These are phyloP conservation scores for Cryptococcus wingfieldii DNA, from an alignment of 1,284 basidiomycete species.

Conservation along the genomic window DNA sequence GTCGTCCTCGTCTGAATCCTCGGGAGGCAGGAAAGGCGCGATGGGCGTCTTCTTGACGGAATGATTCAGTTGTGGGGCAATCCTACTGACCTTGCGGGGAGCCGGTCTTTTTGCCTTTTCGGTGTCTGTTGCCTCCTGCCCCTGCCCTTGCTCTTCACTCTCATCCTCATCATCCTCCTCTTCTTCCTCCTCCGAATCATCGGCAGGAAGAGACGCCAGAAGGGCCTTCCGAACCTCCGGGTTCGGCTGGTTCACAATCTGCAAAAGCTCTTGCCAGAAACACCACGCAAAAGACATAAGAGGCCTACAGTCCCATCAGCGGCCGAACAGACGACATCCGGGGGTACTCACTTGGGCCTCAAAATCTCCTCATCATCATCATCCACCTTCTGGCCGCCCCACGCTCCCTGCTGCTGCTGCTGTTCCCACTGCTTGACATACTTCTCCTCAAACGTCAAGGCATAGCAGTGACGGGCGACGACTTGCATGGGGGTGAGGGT, in stretches of 20 bases:
- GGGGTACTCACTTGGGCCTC: constrained; percentile 18
- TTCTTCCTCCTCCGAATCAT: too few relatives aligned
- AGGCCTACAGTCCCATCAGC: constrained; percentile 19
- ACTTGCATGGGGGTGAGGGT: constrained; percentile 21
- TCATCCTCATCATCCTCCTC: too few relatives aligned
- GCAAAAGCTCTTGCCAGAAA: constrained; percentile 36
- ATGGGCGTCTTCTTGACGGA: too few relatives aligned
- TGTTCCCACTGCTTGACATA: constrained; percentile 31
- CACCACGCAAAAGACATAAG: constrained; percentile 46
- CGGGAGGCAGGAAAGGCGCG: too few relatives aligned
- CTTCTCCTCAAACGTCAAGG: constrained; percentile 31
- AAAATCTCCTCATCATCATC: constrained; percentile 18
- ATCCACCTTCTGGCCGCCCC: background rate
- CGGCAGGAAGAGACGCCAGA: too few relatives aligned
- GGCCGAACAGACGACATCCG: background rate
- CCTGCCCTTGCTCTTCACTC: too few relatives aligned
- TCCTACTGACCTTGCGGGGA: too few relatives aligned
- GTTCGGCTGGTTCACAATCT: constrained; percentile 13
- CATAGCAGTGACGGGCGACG: constrained; percentile 38
- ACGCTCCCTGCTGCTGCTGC: constrained; percentile 12
- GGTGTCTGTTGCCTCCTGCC: too few relatives aligned
- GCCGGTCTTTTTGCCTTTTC: too few relatives aligned
- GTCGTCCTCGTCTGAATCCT: too few relatives aligned
- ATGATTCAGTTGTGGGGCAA: too few relatives aligned
- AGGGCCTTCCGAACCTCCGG: too few relatives aligned